A percentile compares a stretch with the other conserved stretches of the same genome.
Evolutionary conservation across 352 stramenopile species (phyloP).

Genomic region (Peronospora destructor): DNA sequence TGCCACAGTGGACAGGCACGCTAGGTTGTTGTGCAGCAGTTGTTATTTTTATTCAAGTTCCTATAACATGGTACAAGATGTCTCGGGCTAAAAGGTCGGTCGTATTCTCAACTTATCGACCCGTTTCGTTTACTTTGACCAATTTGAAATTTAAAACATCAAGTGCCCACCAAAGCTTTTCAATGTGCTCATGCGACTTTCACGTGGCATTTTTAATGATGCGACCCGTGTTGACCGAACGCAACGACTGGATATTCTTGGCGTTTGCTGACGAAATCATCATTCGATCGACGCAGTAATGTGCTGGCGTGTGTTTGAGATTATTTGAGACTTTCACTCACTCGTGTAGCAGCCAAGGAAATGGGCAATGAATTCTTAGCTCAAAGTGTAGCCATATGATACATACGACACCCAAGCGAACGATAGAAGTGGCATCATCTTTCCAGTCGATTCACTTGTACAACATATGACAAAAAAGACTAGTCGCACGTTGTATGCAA

Average conservation of each 20-base stretch:
- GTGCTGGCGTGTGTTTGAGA: constrained; percentile 7
- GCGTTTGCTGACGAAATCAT: constrained; percentile 8
- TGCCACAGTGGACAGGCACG: too few relatives aligned
- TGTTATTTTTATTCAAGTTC: too few relatives aligned
- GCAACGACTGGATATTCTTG: constrained; percentile 27
- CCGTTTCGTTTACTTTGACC: background rate
- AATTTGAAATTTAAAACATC: background rate
- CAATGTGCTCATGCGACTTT: constrained; percentile 2
- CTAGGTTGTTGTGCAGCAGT: too few relatives aligned
- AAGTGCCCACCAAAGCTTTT: constrained; percentile 3
- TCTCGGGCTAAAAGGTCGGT: too few relatives aligned
- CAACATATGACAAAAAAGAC: constrained; percentile 5
- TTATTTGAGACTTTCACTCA: too few relatives aligned
- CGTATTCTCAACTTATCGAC: too few relatives aligned
- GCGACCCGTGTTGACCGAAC: constrained; percentile 15
- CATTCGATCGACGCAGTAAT: background rate
- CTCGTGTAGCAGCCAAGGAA: too few relatives aligned
- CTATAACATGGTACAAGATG: too few relatives aligned
- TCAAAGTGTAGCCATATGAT: too few relatives aligned
- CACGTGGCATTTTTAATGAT: constrained; percentile 13
- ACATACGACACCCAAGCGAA: too few relatives aligned
- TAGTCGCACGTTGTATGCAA: constrained; percentile 10
- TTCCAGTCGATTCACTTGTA: constrained; percentile 3
- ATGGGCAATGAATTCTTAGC: too few relatives aligned
- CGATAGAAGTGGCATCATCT: constrained; percentile 6